phyloP scores from a whole-genome alignment of 1,139 yeast genomes.

The Geotrichum cucujoidarum region DNA sequence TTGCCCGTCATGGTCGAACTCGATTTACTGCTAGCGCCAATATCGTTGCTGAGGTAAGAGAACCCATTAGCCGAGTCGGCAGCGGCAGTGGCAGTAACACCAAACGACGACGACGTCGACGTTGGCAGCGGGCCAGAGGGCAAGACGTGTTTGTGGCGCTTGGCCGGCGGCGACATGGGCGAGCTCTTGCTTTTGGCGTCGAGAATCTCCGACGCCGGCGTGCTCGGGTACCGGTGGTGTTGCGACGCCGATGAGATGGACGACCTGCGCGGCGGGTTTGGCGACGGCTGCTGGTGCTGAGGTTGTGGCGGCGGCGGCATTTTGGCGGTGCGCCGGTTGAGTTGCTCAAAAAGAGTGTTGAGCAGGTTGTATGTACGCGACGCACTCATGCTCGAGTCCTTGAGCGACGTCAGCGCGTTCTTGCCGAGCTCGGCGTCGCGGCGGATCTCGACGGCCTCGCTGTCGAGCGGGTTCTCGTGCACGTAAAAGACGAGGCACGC shows the following conservation, averaged over 20 bases:
- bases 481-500: conserved; percentile 82
- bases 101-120: not conserved
- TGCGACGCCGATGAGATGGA: conserved; percentile 7
- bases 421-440: conserved; percentile 80
- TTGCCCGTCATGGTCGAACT: not conserved
- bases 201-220: not conserved
- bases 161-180: not conserved
- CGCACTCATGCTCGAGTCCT: conserved; percentile 73
- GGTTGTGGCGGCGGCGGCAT: conserved; percentile 10
- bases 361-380: conserved; percentile 72
- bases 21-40: too few relatives aligned
- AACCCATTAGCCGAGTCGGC: conserved; percentile 14
- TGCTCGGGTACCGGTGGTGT: conserved; percentile 5
- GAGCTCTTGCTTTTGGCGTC: not conserved
- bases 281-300: too few relatives aligned
- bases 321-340: conserved; percentile 33
- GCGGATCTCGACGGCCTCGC: conserved; percentile 48
- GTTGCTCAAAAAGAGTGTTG: conserved; percentile 74
- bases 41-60: not conserved
- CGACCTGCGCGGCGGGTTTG: conserved; percentile 1
- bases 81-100: conserved; percentile 9
- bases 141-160: not conserved
- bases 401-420: conserved; percentile 63
- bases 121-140: not conserved
- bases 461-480: conserved; percentile 63